A percentile compares a stretch with the other conserved stretches of the same genome.
These are phyloP conservation scores for Aphelidium insulamus DNA, from an alignment of 371 early-diverging fungal species.

Conservation along the genomic window DNA sequence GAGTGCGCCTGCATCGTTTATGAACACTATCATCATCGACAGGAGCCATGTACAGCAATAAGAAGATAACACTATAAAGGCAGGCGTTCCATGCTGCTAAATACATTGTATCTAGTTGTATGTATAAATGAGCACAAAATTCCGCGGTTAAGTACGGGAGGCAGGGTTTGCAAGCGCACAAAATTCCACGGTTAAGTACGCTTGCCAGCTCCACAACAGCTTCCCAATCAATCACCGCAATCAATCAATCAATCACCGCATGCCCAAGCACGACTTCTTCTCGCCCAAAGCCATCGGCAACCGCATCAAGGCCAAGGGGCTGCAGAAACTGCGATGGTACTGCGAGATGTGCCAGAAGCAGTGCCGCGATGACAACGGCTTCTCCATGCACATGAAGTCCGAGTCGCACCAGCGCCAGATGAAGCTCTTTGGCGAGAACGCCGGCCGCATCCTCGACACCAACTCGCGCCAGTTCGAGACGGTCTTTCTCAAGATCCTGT, in stretches of 20 bases:
- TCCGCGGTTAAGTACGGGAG: conserved; percentile 7
- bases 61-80: no score
- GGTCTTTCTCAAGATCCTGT: conserved; percentile 42
- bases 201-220: no score
- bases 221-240: no score
- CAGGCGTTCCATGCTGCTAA: no score
- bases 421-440: conserved; percentile 63
- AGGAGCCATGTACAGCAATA: no score
- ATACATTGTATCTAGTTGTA: no score
- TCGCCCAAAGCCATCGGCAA: conserved; percentile 66
- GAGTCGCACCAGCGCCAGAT: conserved; percentile 87
- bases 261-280: conserved; percentile 52
- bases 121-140: no score
- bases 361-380: conserved; percentile 88
- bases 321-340: conserved; percentile 76
- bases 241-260: conserved; percentile 8
- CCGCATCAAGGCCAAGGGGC: conserved; percentile 75
- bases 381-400: conserved; percentile 57
- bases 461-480: conserved; percentile 48
- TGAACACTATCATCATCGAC: no score
- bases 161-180: conserved; percentile 3
- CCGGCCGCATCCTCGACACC: conserved; percentile 33
- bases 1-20: no score
- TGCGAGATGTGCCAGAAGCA: conserved; percentile 88
- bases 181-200: conserved; percentile 1